A percentile compares a stretch with the other conserved stretches of the same genome.
Conservation (phyloP, 805 yeast genomes). For the Sugiyamaella marilandica region DNA sequence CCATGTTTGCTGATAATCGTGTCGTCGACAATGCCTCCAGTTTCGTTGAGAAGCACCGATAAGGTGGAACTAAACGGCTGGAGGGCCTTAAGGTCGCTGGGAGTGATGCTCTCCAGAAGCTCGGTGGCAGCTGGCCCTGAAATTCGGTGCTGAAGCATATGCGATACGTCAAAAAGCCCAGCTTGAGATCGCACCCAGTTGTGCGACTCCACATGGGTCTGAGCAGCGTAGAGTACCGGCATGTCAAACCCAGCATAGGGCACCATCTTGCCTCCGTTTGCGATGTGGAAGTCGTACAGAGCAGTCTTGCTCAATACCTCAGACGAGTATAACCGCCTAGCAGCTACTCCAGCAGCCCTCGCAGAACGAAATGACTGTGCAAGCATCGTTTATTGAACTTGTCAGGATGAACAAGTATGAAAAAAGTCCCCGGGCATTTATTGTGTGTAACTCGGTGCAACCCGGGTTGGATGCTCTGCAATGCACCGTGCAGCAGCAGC, state of each 20-base stretch:
- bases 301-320: conserved; percentile 53
- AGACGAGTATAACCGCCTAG: conserved; percentile 8
- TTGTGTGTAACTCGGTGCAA: not conserved
- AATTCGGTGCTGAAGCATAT: conserved; percentile 89
- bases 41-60: conserved; percentile 63
- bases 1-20: conserved; percentile 82
- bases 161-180: conserved; percentile 94
- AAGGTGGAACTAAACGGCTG: conserved; percentile 60
- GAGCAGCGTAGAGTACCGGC: conserved; percentile 88
- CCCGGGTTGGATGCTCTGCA: not conserved
- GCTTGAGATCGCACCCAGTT: conserved; percentile 86
- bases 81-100: conserved; percentile 67
- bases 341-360: not conserved
- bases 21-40: conserved; percentile 91
- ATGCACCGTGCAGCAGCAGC: not conserved
- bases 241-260: conserved; percentile 94
- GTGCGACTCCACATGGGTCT: conserved; percentile 87
- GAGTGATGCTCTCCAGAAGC: conserved; percentile 79
- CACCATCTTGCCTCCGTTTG: conserved; percentile 83
- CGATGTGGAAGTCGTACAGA: conserved; percentile 70
- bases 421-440: not conserved
- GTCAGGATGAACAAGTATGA: not conserved
- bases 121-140: conserved; percentile 61
- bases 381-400: not conserved
- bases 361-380: not conserved